Conservation (phyloP, 352 stramenopile genomes). For the Phytophthora meadii region DNA sequence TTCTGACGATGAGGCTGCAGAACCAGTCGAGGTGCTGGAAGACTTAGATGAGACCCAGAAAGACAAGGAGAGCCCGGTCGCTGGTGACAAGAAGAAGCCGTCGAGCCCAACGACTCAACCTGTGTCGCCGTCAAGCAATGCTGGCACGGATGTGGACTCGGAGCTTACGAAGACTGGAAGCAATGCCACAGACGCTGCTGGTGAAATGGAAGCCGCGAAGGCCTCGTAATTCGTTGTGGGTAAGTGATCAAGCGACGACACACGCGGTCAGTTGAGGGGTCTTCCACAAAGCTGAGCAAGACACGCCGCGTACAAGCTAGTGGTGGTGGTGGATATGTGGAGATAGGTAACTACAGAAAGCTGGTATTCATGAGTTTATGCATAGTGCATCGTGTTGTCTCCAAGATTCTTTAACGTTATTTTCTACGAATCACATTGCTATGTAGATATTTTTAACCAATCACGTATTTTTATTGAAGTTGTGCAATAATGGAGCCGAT, state of each 20-base stretch:
- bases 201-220: conserved; percentile 21
- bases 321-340: conserved; percentile 22
- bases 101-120: conserved; percentile 25
- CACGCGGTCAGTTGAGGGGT: conserved; percentile 13
- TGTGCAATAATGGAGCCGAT: conserved; percentile 10
- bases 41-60: conserved; percentile 23
- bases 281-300: conserved; percentile 24
- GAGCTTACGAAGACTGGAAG: conserved; percentile 31
- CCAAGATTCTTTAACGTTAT: not conserved
- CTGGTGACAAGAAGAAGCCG: conserved; percentile 23
- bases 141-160: conserved; percentile 28
- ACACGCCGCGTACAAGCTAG: conserved; percentile 26
- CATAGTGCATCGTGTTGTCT: not conserved
- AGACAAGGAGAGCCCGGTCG: conserved; percentile 4
- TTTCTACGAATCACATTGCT: conserved; percentile 8
- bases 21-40: conserved; percentile 40
- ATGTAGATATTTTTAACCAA: conserved; percentile 9
- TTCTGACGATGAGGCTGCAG: conserved; percentile 37
- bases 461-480: conserved; percentile 26
- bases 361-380: conserved; percentile 28
- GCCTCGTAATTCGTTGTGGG: conserved; percentile 35
- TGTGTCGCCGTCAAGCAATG: conserved; percentile 35
- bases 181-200: conserved; percentile 20
- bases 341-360: conserved; percentile 36
- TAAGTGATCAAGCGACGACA: conserved; percentile 25